Evolutionary conservation across 2,329 filamentous ascomycete species (phyloP).

Genomic region (Corynespora cassiicola): DNA sequence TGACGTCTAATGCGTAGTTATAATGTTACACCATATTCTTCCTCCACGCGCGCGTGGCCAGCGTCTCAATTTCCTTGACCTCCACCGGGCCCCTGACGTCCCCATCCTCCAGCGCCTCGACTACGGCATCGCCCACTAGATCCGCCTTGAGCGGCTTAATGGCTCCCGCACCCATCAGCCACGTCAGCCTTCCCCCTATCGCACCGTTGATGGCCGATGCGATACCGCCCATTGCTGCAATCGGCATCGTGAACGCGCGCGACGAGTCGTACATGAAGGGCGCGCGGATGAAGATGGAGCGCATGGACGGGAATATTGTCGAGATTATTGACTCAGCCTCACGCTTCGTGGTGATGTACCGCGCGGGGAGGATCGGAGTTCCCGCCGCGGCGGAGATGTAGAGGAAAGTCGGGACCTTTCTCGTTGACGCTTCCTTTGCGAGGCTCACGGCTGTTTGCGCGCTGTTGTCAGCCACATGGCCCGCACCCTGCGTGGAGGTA

Average conservation of each 20-base stretch:
- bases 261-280: conserved; percentile 90
- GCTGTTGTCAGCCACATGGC: not conserved
- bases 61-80: conserved; percentile 77
- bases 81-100: conserved; percentile 77
- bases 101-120: conserved; percentile 83
- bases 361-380: conserved; percentile 79
- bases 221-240: conserved; percentile 78
- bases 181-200: conserved; percentile 76
- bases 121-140: conserved; percentile 83
- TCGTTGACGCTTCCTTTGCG: conserved; percentile 74
- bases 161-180: conserved; percentile 80
- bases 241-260: conserved; percentile 80
- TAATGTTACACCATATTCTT: conserved; percentile 78
- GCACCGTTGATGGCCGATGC: conserved; percentile 79
- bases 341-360: conserved; percentile 91
- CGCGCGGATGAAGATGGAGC: conserved; percentile 81
- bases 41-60: conserved; percentile 86
- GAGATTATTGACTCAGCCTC: conserved; percentile 83
- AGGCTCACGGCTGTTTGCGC: conserved; percentile 72
- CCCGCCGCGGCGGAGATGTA: conserved; percentile 90
- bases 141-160: conserved; percentile 89
- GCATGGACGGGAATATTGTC: conserved; percentile 74
- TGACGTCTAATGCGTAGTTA: not conserved
- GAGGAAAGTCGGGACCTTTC: conserved; percentile 73
- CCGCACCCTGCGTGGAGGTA: conserved; percentile 1